Base-by-base conservation (phyloP, 2,329 filamentous ascomycete genomes). In the Phyllosticta citriasiana region DNA sequence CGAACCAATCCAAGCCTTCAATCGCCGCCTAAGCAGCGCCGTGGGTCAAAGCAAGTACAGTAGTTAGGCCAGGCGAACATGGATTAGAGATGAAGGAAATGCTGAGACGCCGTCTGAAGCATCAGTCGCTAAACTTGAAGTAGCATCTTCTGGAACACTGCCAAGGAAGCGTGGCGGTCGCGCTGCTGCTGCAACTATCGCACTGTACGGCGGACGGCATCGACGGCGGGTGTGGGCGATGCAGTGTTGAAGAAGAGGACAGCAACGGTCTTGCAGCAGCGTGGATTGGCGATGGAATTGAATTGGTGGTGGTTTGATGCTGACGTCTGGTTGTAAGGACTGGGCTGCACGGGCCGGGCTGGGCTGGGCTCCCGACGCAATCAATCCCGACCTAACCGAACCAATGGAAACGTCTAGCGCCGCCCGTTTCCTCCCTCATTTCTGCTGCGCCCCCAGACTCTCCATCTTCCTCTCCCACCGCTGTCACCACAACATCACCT, bases 381-480 rank as follows among this genome's bases (percentile, higher is more conserved):
- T 30, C 27, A n/a, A n/a, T n/a, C n/a, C 33, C 33, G 4, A 40
- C 33, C 10, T 4, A 16, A n/a, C 40, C 40, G 40, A 47, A n/a
- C 40, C 14, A 47, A 22, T 22, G 19, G 19, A 22, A 22, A 22
- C 19, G 19, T 5, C 40, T 47, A 47, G 40, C 40, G 40, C 40
- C 40, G 14, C 6, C 35, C 12, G 40, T n/a, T 47, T 47, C 27
- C 40, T 47, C 40, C 58, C 58, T 60, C 58, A 60, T 60, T 56
- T 60, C 58, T 54, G 26, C 55, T 19, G 52, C 53, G 30, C 53
- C 53, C 27, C 35, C 50, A 25, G 9, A 60, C 53, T 16, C 2
- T 35, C 25, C 58, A 52, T 22, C 58, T 53, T 51, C 52, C 53
- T 47, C 25, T 35, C 12, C 47, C 16, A 30, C 26, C 27, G 2